phyloP scores from a whole-genome alignment of 805 yeast genomes.

The Starmerella khaoyaiensis region DNA sequence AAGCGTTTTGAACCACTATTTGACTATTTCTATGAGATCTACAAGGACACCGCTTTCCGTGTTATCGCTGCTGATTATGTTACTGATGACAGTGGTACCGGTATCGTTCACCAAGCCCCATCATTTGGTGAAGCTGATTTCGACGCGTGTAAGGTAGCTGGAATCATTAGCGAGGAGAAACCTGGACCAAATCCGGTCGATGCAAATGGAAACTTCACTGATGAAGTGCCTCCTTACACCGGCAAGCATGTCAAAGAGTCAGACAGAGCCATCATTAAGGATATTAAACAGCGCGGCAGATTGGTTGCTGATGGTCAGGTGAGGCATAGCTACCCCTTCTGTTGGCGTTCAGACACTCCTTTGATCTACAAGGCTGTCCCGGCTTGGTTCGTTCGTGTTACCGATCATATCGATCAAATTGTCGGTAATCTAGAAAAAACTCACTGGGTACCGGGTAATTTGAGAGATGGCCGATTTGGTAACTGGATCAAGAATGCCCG shows the following conservation, averaged over 20 bases:
- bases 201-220: slow-evolving; percentile 76
- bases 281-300: slow-evolving; percentile 64
- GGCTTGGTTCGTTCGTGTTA: slow-evolving; percentile 93
- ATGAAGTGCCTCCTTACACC: slow-evolving; percentile 56
- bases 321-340: slow-evolving; percentile 95
- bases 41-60: slow-evolving; percentile 64
- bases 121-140: slow-evolving; percentile 99
- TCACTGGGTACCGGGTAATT: slow-evolving; percentile 84
- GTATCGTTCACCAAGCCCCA: slow-evolving; percentile 97
- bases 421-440: slow-evolving; percentile 72
- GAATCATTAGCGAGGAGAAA: slow-evolving; percentile 55
- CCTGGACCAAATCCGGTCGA: slow-evolving; percentile 90
- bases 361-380: slow-evolving; percentile 92
- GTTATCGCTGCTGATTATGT: slow-evolving; percentile 78
- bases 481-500: slow-evolving; percentile 98
- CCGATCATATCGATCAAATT: slow-evolving; percentile 79
- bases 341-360: slow-evolving; percentile 99
- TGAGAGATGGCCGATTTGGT: slow-evolving; percentile 89
- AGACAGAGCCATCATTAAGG: slow-evolving; percentile 78
- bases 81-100: slow-evolving; percentile 92
- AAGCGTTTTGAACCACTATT: slow-evolving; percentile 71
- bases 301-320: slow-evolving; percentile 67
- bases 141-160: slow-evolving; percentile 61
- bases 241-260: slow-evolving; percentile 93
- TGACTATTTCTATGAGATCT: slow-evolving; percentile 63